Evolutionary conservation across 352 stramenopile species (phyloP).

Genomic region (Phytophthora pini): DNA sequence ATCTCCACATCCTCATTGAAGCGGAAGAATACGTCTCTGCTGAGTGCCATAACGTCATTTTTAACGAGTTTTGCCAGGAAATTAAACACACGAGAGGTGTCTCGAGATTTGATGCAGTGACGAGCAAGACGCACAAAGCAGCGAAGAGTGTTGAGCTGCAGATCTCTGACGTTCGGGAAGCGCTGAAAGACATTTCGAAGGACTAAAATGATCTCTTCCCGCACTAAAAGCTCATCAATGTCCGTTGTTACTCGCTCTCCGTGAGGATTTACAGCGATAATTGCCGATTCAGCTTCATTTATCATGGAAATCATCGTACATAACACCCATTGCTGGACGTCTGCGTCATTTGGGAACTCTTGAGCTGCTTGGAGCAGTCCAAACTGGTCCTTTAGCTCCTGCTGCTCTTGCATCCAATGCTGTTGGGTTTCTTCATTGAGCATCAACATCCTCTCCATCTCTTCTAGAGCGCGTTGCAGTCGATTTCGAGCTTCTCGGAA

Average conservation of each 20-base stretch:
- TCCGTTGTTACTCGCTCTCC: constrained; percentile 2
- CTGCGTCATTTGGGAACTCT: constrained; percentile 40
- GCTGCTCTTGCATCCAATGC: constrained; percentile 29
- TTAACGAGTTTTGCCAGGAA: constrained; percentile 22
- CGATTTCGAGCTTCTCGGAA: constrained; percentile 18
- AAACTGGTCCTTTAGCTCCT: constrained; percentile 35
- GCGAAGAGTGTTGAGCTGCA: constrained; percentile 26
- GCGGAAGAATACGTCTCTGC: constrained; percentile 23
- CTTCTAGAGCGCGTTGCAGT: constrained; percentile 21
- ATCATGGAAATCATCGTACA: constrained; percentile 27
- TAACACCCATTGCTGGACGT: constrained; percentile 44
- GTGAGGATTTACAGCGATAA: constrained; percentile 1
- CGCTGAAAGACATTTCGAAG: constrained; percentile 27
- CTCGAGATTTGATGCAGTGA: constrained; percentile 12
- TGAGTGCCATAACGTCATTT: constrained; percentile 24
- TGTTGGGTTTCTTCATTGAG: constrained; percentile 25
- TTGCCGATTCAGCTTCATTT: constrained; percentile 8
- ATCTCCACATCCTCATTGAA: constrained; percentile 35
- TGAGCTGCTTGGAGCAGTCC: constrained; percentile 40
- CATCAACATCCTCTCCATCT: constrained; percentile 22
- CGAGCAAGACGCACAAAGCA: constrained; percentile 24
- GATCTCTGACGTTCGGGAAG: constrained; percentile 23
- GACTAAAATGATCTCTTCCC: constrained; percentile 20
- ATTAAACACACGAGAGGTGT: not conserved
- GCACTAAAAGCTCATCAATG: constrained; percentile 17